Evolutionary conservation across 331 rosid species (phyloP).

Genomic region (Cydonia oblonga): DNA sequence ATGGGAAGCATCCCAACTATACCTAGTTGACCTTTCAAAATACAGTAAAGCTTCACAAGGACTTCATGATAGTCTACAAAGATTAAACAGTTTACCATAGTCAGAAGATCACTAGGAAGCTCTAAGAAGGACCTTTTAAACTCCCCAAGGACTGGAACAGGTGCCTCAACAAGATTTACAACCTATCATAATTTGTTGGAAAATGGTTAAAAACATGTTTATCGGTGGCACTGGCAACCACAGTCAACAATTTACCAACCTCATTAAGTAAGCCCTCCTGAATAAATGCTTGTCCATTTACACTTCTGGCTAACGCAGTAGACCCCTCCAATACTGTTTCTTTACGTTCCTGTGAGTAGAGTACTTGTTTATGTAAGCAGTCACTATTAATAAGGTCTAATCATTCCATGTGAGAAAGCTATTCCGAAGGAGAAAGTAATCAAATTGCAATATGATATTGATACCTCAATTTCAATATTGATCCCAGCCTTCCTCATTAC

Average conservation of each 20-base stretch:
- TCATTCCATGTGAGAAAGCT: neutral
- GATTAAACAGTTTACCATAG: conserved; percentile 50
- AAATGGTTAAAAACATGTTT: neutral
- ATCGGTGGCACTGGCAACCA: neutral
- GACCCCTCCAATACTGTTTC: conserved; percentile 48
- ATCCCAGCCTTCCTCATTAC: conserved; percentile 46
- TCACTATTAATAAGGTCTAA: neutral
- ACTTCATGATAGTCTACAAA: neutral
- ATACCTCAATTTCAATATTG: conserved; percentile 61
- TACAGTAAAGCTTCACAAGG: neutral
- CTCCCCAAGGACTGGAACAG: conserved; percentile 81
- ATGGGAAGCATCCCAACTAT: neutral
- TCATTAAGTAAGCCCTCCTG: conserved; percentile 69
- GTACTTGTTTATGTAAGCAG: neutral
- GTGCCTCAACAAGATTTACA: conserved; percentile 89
- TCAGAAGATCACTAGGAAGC: conserved; percentile 91
- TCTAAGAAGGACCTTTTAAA: conserved; percentile 70
- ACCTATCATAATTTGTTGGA: conserved; percentile 37
- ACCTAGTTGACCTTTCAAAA: neutral
- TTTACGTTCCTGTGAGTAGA: conserved; percentile 53
- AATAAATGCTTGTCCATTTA: conserved; percentile 51
- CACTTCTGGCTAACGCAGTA: conserved; percentile 55
- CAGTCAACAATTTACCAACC: conserved; percentile 33
- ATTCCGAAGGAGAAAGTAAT: neutral
- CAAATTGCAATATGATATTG: conserved; percentile 14